Conservation (phyloP, 305 asterid genomes). For the Fraxinus nigra region DNA sequence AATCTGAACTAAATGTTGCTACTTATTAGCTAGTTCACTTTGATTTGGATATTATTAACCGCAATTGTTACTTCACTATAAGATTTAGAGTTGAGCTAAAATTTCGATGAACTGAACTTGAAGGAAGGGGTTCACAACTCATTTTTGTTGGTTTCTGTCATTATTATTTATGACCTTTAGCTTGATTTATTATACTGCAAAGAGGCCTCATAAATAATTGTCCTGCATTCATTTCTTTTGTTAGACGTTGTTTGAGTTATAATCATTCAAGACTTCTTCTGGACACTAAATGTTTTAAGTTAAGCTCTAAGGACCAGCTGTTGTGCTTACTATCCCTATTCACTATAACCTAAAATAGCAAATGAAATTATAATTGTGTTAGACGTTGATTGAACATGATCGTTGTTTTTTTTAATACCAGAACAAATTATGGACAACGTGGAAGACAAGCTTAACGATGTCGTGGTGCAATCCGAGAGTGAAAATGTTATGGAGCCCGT, state of each 20-base stretch:
- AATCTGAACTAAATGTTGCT: neutral
- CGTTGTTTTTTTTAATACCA: too few relatives aligned
- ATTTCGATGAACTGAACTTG: neutral
- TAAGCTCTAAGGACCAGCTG: neutral
- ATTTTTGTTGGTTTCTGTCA: neutral
- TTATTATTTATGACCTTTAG: neutral
- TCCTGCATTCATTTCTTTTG: neutral
- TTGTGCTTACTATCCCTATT: neutral
- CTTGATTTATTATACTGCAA: neutral
- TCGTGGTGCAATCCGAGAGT: too few relatives aligned
- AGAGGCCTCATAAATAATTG: neutral
- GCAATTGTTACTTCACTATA: neutral
- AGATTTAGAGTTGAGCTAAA: neutral
- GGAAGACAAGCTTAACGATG: too few relatives aligned
- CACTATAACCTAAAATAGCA: neutral
- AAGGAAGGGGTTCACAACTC: neutral
- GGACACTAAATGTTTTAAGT: neutral
- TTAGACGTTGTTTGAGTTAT: neutral
- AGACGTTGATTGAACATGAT: too few relatives aligned
- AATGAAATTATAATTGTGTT: too few relatives aligned
- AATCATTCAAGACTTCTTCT: neutral
- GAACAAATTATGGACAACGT: too few relatives aligned
- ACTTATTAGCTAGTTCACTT: neutral
- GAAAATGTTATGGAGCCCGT: too few relatives aligned
- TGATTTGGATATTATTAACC: neutral